Percentiles rank a stretch among this genome's conserved stretches.
Evolutionary conservation across 2,329 filamentous ascomycete genomes (phyloP).

Genomic region (Waltergamsia citrina): DNA sequence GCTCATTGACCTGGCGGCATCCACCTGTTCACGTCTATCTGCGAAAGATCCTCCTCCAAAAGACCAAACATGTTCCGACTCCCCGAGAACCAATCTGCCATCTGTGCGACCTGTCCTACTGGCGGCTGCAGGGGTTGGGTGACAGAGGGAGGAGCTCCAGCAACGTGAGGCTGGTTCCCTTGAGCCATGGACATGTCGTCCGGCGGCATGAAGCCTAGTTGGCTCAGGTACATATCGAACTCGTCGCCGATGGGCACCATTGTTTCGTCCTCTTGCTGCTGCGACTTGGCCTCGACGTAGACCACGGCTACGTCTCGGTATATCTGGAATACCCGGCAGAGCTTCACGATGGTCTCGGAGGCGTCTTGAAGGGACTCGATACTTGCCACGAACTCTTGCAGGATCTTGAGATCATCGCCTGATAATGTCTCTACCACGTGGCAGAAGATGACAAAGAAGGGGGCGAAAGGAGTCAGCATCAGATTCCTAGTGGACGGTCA

Average conservation of each 20-base stretch:
- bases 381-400: slow-evolving; percentile 47
- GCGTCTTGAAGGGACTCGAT: slow-evolving; percentile 39
- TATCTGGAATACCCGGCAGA: slow-evolving; percentile 52
- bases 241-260: slow-evolving; percentile 44
- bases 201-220: slow-evolving; percentile 48
- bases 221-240: slow-evolving; percentile 56
- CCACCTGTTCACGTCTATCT: slow-evolving; percentile 29
- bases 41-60: slow-evolving; percentile 50
- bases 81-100: slow-evolving; percentile 58
- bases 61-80: slow-evolving; percentile 56
- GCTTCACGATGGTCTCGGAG: slow-evolving; percentile 49
- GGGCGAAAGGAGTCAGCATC: slow-evolving; percentile 47
- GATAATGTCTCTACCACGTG: slow-evolving; percentile 45
- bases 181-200: slow-evolving; percentile 17
- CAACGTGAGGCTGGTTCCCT: slow-evolving; percentile 6
- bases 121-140: slow-evolving; percentile 14
- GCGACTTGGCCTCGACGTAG: slow-evolving; percentile 51
- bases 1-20: slow-evolving; percentile 12
- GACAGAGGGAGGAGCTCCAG: too few species aligned
- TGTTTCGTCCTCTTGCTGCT: slow-evolving; percentile 33
- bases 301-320: slow-evolving; percentile 51
- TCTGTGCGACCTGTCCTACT: slow-evolving; percentile 28
- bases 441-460: slow-evolving; percentile 51
- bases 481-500: slow-evolving; percentile 31
- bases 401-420: slow-evolving; percentile 39